phyloP scores from a whole-genome alignment of 2,329 filamentous ascomycete genomes.

The Botrytis medusae region DNA sequence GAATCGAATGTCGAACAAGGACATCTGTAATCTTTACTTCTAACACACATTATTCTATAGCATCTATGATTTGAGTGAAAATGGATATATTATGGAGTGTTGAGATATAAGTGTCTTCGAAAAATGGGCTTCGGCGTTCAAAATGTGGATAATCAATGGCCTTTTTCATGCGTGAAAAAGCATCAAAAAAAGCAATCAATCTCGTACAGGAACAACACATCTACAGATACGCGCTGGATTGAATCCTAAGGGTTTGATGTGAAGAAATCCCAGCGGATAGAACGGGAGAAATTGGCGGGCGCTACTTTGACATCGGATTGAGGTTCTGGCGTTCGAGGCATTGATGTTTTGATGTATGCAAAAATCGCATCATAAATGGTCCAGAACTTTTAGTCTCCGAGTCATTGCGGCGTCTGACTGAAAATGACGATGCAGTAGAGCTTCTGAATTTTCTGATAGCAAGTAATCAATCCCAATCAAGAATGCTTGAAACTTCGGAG shows the following conservation, averaged over 20 bases:
- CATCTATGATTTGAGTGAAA: not conserved
- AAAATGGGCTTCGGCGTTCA: not conserved
- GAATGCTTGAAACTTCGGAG: not conserved
- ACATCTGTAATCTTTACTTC: not conserved
- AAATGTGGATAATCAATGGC: not conserved
- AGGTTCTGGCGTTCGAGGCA: not conserved
- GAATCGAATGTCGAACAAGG: not conserved
- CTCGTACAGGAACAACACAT: not conserved
- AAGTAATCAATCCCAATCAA: not conserved
- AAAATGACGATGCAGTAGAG: not conserved
- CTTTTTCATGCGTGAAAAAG: not conserved
- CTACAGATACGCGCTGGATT: not conserved
- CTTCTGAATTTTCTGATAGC: not conserved
- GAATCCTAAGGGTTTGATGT: not conserved
- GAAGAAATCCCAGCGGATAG: not conserved
- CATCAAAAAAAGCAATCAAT: not conserved
- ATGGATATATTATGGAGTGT: not conserved
- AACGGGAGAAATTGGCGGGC: not conserved
- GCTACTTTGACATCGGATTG: not conserved
- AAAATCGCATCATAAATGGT: not conserved
- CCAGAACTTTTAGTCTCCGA: not conserved
- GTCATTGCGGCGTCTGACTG: not conserved
- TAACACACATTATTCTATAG: not conserved
- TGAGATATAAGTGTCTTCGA: not conserved
- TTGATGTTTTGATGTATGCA: not conserved